Conservation (phyloP, 1,284 basidiomycete species). For the Quambalaria eucalypti region DNA sequence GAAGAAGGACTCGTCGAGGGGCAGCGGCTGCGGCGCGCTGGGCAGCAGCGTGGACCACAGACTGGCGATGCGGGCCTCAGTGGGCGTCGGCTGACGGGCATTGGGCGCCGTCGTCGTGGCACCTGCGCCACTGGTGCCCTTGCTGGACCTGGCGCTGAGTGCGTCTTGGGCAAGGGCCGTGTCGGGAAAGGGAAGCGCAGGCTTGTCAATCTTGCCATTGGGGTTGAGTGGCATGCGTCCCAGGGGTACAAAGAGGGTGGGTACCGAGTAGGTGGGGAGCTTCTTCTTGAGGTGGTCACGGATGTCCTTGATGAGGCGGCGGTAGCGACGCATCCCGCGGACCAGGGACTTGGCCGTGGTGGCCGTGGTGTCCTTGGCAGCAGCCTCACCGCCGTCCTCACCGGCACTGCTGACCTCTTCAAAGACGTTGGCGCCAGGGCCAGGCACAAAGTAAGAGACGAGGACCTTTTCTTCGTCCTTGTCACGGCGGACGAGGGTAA, state of each 20-base stretch:
- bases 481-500: conserved; percentile 89
- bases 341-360: conserved; percentile 22
- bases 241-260: conserved; percentile 65
- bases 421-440: conserved; percentile 60
- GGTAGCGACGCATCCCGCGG: conserved; percentile 46
- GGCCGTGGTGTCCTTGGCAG: conserved; percentile 14
- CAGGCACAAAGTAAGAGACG: conserved; percentile 95
- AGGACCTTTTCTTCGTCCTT: conserved; percentile 99
- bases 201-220: conserved; percentile 98
- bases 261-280: conserved; percentile 59
- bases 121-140: conserved; percentile 33
- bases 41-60: conserved; percentile 77
- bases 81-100: conserved; percentile 52
- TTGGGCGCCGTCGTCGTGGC: conserved; percentile 20
- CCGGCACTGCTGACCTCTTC: conserved; percentile 58
- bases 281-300: conserved; percentile 95
- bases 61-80: conserved; percentile 67
- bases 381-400: conserved; percentile 26
- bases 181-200: conserved; percentile 95
- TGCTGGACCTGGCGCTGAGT: conserved; percentile 33
- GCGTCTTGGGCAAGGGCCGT: conserved; percentile 60
- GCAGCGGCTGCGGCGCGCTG: conserved; percentile 66
- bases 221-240: conserved; percentile 94
- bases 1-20: conserved; percentile 91
- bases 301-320: conserved; percentile 74